These are phyloP conservation scores for Diplodia corticola DNA, from an alignment of 2,329 filamentous ascomycete species.

Conservation along the genomic window DNA sequence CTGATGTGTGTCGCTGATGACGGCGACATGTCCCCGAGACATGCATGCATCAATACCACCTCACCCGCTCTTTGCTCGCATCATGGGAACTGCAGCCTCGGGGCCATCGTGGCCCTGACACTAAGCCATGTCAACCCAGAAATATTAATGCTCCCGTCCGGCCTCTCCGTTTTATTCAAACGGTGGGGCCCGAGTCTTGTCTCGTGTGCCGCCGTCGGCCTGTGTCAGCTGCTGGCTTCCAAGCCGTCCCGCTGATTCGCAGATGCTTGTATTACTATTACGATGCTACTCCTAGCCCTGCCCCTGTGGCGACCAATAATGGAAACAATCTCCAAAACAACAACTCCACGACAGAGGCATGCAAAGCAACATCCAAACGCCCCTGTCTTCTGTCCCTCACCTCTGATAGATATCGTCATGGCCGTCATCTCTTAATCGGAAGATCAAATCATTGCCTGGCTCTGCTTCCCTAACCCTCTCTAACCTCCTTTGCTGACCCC, in stretches of 20 bases:
- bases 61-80: not conserved
- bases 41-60: conserved; percentile 1
- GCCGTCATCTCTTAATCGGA: not conserved
- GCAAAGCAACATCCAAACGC: not conserved
- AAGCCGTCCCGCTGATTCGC: not conserved
- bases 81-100: not conserved
- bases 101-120: not conserved
- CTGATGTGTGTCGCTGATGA: not conserved
- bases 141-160: not conserved
- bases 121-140: not conserved
- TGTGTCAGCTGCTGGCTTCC: not conserved
- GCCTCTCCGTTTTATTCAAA: not conserved
- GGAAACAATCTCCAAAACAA: not conserved
- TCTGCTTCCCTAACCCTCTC: not conserved
- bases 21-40: not conserved
- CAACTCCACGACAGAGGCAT: not conserved
- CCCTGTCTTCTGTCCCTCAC: not conserved
- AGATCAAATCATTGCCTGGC: not conserved
- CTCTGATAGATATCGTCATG: not conserved
- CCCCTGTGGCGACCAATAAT: not conserved
- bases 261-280: not conserved
- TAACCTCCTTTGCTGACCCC: not conserved
- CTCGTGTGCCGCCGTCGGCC: not conserved
- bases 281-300: not conserved
- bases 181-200: not conserved